Percentiles rank a stretch among this genome's conserved stretches.
Conservation (phyloP, 257 asterid species). For the Rubia yunnanensis region DNA sequence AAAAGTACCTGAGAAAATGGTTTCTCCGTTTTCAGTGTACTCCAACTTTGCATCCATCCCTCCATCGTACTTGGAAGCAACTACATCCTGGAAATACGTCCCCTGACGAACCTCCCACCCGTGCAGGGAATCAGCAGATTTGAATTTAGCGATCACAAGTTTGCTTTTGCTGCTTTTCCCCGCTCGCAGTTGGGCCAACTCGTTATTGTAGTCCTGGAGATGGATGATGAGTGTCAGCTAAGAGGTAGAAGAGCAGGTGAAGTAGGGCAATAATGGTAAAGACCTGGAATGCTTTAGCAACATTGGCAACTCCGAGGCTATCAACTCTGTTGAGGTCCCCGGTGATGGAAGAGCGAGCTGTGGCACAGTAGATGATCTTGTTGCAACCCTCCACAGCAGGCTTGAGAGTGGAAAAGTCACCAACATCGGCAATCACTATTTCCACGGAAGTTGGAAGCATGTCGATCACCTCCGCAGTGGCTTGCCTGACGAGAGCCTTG, state of each 20-base stretch:
- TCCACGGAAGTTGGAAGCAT: constrained; percentile 92
- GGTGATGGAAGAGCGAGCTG: constrained; percentile 90
- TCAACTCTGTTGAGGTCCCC: constrained; percentile 93
- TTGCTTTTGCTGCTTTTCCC: constrained; percentile 99
- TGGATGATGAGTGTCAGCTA: no score
- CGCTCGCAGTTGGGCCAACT: constrained; percentile 87
- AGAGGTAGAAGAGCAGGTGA: no score
- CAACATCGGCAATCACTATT: constrained; percentile 84
- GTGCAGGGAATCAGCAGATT: constrained; percentile 59
- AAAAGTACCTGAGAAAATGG: constrained; percentile 75
- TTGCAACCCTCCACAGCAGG: constrained; percentile 79
- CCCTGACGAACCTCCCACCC: constrained; percentile 96
- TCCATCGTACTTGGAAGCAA: constrained; percentile 77
- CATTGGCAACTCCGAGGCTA: constrained; percentile 81
- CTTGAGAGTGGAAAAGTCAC: constrained; percentile 67
- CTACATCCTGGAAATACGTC: constrained; percentile 77
- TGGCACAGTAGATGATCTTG: constrained; percentile 89
- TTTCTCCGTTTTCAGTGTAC: constrained; percentile 57
- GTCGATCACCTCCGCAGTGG: constrained; percentile 62
- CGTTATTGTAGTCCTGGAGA: constrained; percentile 76
- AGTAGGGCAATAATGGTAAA: no score
- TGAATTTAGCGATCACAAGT: constrained; percentile 80
- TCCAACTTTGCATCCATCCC: constrained; percentile 92
- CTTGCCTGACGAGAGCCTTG: constrained; percentile 87
- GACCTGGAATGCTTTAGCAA: constrained; percentile 97